Evolutionary conservation across 2,329 filamentous ascomycete genomes (phyloP).

Genomic region (Venturia oleaginea): DNA sequence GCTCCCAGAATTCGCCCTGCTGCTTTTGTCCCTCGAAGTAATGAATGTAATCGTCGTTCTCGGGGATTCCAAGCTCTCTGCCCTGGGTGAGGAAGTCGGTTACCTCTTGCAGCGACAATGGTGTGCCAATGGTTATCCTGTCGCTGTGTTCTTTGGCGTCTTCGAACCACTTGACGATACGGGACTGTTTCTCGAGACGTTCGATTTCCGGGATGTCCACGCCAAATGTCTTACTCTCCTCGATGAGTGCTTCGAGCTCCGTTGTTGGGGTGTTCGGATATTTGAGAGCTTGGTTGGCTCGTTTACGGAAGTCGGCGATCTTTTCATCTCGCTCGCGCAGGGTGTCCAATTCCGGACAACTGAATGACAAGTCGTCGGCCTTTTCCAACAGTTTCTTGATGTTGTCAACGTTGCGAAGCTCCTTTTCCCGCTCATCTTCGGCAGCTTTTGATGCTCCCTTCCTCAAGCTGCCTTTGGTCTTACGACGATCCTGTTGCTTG

Average conservation of each 20-base stretch:
- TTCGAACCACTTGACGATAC: slow-evolving; percentile 82
- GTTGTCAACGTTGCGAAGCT: slow-evolving; percentile 80
- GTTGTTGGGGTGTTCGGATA: slow-evolving; percentile 54
- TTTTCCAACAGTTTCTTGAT: slow-evolving; percentile 75
- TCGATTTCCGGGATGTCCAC: slow-evolving; percentile 87
- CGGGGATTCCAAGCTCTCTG: slow-evolving; percentile 64
- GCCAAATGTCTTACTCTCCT: slow-evolving; percentile 80
- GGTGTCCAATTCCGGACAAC: slow-evolving; percentile 81
- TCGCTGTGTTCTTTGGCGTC: slow-evolving; percentile 58
- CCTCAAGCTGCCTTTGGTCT: slow-evolving; percentile 83
- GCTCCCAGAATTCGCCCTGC: slow-evolving; percentile 80
- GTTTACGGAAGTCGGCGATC: slow-evolving; percentile 75
- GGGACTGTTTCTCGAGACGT: slow-evolving; percentile 66
- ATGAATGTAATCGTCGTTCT: slow-evolving; percentile 69
- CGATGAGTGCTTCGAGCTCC: slow-evolving; percentile 83
- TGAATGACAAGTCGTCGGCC: slow-evolving; percentile 82
- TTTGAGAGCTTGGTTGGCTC: slow-evolving; percentile 63
- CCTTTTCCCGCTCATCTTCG: slow-evolving; percentile 77
- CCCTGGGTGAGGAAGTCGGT: slow-evolving; percentile 69
- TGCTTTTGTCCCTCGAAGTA: slow-evolving; percentile 67
- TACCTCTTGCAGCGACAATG: slow-evolving; percentile 70
- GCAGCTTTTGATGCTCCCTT: slow-evolving; percentile 60
- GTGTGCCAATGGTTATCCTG: slow-evolving; percentile 28
- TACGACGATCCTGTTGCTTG: slow-evolving; percentile 94
- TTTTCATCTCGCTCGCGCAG: slow-evolving; percentile 77